A percentile compares a stretch with the other conserved stretches of the same genome.
phyloP scores from a whole-genome alignment of 2,329 filamentous ascomycete genomes.

The Ramularia endophylla region DNA sequence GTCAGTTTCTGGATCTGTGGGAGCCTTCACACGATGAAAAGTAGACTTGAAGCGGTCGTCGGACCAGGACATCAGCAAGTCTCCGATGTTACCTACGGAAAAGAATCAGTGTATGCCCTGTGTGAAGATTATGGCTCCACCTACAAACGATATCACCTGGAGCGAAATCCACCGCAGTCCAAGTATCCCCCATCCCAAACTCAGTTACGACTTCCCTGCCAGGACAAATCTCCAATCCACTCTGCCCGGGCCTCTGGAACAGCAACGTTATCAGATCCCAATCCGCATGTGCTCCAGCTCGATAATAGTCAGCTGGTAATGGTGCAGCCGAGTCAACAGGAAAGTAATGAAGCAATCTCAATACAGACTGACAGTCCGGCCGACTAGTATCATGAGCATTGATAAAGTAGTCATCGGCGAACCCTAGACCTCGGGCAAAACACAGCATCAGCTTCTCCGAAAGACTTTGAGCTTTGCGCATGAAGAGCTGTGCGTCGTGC shows the following conservation, averaged over 20 bases:
- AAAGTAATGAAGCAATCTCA: conserved; percentile 52
- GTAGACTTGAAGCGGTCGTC: conserved; percentile 64
- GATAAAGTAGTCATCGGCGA: conserved; percentile 52
- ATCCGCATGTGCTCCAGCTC: conserved; percentile 59
- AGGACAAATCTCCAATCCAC: conserved; percentile 59
- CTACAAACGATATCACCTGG: conserved; percentile 54
- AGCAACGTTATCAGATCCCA: conserved; percentile 59
- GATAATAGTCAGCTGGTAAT: conserved; percentile 45
- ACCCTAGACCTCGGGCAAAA: conserved; percentile 53
- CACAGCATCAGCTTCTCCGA: conserved; percentile 54
- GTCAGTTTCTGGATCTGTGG: conserved; percentile 43
- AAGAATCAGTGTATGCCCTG: too few relatives aligned
- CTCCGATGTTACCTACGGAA: conserved; percentile 64
- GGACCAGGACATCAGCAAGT: conserved; percentile 61
- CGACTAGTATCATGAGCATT: conserved; percentile 47
- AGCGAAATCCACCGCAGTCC: conserved; percentile 57
- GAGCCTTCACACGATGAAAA: conserved; percentile 59
- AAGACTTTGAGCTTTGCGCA: conserved; percentile 48
- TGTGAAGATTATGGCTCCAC: too few relatives aligned
- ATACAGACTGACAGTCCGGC: conserved; percentile 50
- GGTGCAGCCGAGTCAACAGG: conserved; percentile 28
- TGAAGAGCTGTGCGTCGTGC: conserved; percentile 44
- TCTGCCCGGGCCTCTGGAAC: conserved; percentile 56
- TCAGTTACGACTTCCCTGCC: conserved; percentile 55
- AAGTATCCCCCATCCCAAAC: conserved; percentile 54